Evolutionary conservation across 495 filamentous ascomycete species (phyloP).

Genomic region (Penicillium bovifimosum): DNA sequence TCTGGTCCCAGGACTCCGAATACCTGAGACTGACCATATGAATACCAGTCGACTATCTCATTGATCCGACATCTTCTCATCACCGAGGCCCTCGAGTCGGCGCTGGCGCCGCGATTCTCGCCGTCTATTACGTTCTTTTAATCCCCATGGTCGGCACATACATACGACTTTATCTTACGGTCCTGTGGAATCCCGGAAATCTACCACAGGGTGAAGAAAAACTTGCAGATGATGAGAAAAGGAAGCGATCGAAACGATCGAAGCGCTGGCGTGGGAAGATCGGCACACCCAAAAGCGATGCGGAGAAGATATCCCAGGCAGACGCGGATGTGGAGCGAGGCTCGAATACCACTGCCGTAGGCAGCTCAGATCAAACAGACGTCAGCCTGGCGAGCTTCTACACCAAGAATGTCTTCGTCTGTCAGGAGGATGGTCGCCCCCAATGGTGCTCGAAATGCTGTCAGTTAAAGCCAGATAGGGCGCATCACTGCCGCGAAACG

Average conservation of each 20-base stretch:
- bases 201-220: slow-evolving; percentile 50
- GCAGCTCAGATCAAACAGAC: slow-evolving; percentile 22
- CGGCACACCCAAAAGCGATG: slow-evolving; percentile 9
- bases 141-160: slow-evolving; percentile 62
- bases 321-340: slow-evolving; percentile 26
- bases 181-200: slow-evolving; percentile 64
- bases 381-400: slow-evolving; percentile 55
- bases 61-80: slow-evolving; percentile 45
- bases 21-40: not conserved
- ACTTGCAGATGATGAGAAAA: slow-evolving; percentile 13
- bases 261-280: slow-evolving; percentile 12
- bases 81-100: slow-evolving; percentile 39
- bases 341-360: slow-evolving; percentile 15
- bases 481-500: slow-evolving; percentile 79
- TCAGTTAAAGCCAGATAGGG: slow-evolving; percentile 78
- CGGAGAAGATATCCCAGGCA: slow-evolving; percentile 21
- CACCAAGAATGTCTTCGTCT: slow-evolving; percentile 74
- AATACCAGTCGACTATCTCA: slow-evolving; percentile 57
- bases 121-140: slow-evolving; percentile 65
- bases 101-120: slow-evolving; percentile 61
- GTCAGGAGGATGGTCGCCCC: slow-evolving; percentile 71
- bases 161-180: slow-evolving; percentile 57
- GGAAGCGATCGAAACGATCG: slow-evolving; percentile 10
- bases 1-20: too few species aligned
- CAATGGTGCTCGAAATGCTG: slow-evolving; percentile 74